phyloP scores from a whole-genome alignment of 2,329 filamentous ascomycete species.

The Scytalidium sp. region DNA sequence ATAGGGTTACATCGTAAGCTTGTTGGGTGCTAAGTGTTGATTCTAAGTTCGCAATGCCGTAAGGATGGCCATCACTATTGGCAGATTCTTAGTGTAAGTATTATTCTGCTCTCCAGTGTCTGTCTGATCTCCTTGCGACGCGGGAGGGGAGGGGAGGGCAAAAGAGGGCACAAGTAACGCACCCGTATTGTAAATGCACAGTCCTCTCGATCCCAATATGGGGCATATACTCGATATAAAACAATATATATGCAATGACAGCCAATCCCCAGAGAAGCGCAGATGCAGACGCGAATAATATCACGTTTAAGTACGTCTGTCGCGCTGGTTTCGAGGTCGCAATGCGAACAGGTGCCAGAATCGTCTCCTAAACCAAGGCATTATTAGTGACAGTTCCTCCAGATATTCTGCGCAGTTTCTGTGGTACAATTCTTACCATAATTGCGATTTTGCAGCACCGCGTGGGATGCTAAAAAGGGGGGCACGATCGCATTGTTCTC shows the following conservation, averaged over 20 bases:
- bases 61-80: conserved; percentile 34
- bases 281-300: conserved; percentile 39
- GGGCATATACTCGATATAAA: conserved; percentile 69
- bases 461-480: too few relatives aligned
- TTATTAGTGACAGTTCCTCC: conserved; percentile 1
- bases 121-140: conserved; percentile 5
- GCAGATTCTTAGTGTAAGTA: conserved; percentile 7
- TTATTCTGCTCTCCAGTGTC: background rate
- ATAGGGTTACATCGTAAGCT: conserved; percentile 78
- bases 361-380: conserved; percentile 40
- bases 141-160: background rate
- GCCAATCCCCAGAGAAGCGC: conserved; percentile 55
- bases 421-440: conserved; percentile 7
- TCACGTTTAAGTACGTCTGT: conserved; percentile 59
- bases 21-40: conserved; percentile 65
- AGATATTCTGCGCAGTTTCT: background rate
- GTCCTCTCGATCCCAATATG: conserved; percentile 58
- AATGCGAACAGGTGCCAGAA: conserved; percentile 50
- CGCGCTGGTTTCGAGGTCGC: conserved; percentile 59
- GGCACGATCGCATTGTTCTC: too few relatives aligned
- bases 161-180: conserved; percentile 19
- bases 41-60: conserved; percentile 24
- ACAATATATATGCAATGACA: conserved; percentile 58
- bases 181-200: conserved; percentile 66
- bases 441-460: too few relatives aligned